phyloP scores from a whole-genome alignment of 345 rosid species.

The Reutealis trisperma region DNA sequence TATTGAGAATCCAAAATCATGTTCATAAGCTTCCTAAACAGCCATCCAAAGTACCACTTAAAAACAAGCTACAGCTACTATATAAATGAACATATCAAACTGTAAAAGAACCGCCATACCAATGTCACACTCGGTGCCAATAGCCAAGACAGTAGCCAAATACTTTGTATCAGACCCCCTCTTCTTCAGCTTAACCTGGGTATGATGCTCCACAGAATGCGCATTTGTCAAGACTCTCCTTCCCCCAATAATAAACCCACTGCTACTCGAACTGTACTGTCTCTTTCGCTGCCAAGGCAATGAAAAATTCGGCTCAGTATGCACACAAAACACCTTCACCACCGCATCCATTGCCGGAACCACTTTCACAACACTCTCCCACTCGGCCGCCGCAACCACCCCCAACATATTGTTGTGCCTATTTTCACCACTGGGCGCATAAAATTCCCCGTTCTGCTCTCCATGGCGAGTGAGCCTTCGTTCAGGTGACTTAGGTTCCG shows the following conservation, averaged over 20 bases:
- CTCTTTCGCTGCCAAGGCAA: slow-evolving; percentile 90
- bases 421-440: slow-evolving; percentile 19
- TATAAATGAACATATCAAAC: background rate
- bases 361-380: slow-evolving; percentile 73
- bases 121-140: slow-evolving; percentile 92
- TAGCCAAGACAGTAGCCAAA: slow-evolving; percentile 81
- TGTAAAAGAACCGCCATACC: slow-evolving; percentile 39
- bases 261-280: slow-evolving; percentile 84
- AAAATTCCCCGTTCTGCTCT: slow-evolving; percentile 42
- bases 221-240: slow-evolving; percentile 86
- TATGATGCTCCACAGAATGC: slow-evolving; percentile 90
- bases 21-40: background rate
- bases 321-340: slow-evolving; percentile 90
- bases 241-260: slow-evolving; percentile 75
- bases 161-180: slow-evolving; percentile 93
- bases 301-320: slow-evolving; percentile 90
- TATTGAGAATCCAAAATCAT: background rate
- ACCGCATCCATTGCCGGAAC: slow-evolving; percentile 89
- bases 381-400: slow-evolving; percentile 45
- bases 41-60: background rate
- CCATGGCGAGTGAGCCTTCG: slow-evolving; percentile 37
- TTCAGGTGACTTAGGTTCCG: slow-evolving; percentile 29
- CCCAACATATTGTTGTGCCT: slow-evolving; percentile 22
- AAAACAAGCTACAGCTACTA: background rate
- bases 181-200: slow-evolving; percentile 88